Percentiles rank a stretch among this genome's conserved stretches.
phyloP scores from a whole-genome alignment of 257 asterid genomes.

The Solanum etuberosum region DNA sequence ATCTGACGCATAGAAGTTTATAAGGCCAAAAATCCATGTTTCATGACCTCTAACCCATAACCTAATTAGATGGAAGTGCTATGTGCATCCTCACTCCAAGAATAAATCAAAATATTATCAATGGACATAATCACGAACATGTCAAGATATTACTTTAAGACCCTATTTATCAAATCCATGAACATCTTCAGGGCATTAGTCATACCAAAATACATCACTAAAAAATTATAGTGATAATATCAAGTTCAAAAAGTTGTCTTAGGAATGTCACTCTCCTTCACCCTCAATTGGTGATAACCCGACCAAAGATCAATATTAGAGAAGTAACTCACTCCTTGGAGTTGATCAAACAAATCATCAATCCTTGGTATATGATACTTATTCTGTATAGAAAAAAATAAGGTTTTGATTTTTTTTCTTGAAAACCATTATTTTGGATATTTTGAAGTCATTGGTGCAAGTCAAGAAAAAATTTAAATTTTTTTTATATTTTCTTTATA shows the following conservation, averaged over 20 bases:
- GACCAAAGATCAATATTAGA: background rate
- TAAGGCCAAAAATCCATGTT: background rate
- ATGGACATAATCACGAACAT: background rate
- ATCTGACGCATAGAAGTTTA: background rate
- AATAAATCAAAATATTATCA: too few species aligned
- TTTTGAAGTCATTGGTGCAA: too few species aligned
- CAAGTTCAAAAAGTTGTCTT: background rate
- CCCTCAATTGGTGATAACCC: background rate
- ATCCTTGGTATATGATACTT: background rate
- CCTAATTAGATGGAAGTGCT: background rate
- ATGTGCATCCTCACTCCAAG: background rate
- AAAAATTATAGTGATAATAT: too few species aligned
- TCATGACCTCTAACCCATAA: background rate
- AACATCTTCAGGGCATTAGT: background rate
- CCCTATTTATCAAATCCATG: background rate
- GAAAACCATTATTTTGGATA: too few species aligned
- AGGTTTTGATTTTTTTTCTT: too few species aligned
- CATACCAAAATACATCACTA: too few species aligned
- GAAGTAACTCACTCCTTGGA: background rate
- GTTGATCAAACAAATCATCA: background rate
- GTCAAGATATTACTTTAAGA: background rate
- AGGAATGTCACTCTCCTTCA: background rate
- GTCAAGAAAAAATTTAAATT: too few species aligned
- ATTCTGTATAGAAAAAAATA: too few species aligned
- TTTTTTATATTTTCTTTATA: too few species aligned